Evolutionary conservation across 331 rosid species (phyloP), one percentile per base, ranked within the genome.

Genomic region (Erythrophleum ivorense): DNA sequence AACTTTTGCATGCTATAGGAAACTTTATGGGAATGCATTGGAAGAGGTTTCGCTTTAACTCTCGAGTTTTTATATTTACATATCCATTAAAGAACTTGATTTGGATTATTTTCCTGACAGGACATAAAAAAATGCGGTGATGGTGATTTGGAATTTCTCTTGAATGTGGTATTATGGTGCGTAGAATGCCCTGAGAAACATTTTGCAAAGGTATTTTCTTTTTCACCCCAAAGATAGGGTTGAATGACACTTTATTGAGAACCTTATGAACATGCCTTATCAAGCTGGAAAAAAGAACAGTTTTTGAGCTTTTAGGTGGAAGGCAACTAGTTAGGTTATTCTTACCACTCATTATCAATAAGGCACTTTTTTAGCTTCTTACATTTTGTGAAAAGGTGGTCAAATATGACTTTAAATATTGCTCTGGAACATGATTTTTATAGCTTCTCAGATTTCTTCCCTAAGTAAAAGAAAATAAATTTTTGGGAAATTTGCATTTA

Each of bases 171-270:
- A 4, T 82, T 92, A 69, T 54, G 79, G 91, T 96, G 97, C 90
- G 81, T 94, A 57, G 94, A 88, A 7, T 59, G 80, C 63, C 98
- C 99, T 0, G 94, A 90, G 88, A 89, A 90, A 81, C 96, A 96
- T 85, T 96, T 96, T 83, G 99, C 99, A 3, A 80, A 87, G 99
- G 99, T 96, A 79, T 79, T 19, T 70, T 66, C 77, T 21, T 82
- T 78, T 53, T 69, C 55, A 55, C 21, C 24, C 45, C 67, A 5
- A 82, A 43, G 36, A 55, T 21, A 15, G 16, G 29, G 63, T 43
- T 75, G 31, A 31, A 34, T 68, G 46, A 31, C 50, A 11, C 31
- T 50, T 75, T 29, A 29, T 50, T 50, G 57, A 16, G 5, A 24
- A 76, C 33, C 40, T 43, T 14, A 55, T 9, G 53, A 9, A 45